These are phyloP conservation scores for Chytriomyces sp. DNA, from an alignment of 192 early-diverging fungal genomes.

Conservation along the genomic window DNA sequence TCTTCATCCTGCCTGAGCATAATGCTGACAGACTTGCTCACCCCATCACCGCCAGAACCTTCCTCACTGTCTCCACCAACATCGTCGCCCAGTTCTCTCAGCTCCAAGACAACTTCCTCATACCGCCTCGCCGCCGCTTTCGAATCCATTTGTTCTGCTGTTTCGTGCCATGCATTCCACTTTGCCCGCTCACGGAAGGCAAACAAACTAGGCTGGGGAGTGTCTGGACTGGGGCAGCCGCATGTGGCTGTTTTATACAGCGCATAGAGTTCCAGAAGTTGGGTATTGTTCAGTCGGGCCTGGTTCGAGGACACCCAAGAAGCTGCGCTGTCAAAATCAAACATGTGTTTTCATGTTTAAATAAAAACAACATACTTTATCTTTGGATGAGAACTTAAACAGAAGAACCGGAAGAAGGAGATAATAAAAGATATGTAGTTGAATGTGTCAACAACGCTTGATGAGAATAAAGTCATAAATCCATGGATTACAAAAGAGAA, in stretches of 20 bases:
- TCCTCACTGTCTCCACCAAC: neutral
- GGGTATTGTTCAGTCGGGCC: neutral
- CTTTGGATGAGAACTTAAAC: too few relatives aligned
- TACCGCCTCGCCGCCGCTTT: slow-evolving; percentile 40
- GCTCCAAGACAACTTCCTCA: slow-evolving; percentile 26
- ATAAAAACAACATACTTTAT: too few relatives aligned
- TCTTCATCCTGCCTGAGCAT: neutral
- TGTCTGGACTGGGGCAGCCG: slow-evolving; percentile 39
- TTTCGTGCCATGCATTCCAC: slow-evolving; percentile 49
- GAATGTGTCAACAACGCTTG: too few relatives aligned
- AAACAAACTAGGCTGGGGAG: slow-evolving; percentile 35
- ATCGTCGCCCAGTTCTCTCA: slow-evolving; percentile 8
- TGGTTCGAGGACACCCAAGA: neutral
- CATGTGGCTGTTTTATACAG: slow-evolving; percentile 51
- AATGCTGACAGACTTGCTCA: neutral
- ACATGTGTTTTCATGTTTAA: too few relatives aligned
- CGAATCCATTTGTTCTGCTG: slow-evolving; percentile 4
- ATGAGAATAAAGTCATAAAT: too few relatives aligned
- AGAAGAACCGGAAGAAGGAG: too few relatives aligned
- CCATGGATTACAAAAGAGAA: too few relatives aligned
- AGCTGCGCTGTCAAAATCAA: neutral
- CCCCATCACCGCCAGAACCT: neutral
- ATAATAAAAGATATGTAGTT: too few relatives aligned
- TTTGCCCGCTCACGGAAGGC: slow-evolving; percentile 6
- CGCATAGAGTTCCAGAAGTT: slow-evolving; percentile 46